These are phyloP conservation scores for Bremia lactucae DNA, from an alignment of 352 stramenopile species.

Conservation along the genomic window DNA sequence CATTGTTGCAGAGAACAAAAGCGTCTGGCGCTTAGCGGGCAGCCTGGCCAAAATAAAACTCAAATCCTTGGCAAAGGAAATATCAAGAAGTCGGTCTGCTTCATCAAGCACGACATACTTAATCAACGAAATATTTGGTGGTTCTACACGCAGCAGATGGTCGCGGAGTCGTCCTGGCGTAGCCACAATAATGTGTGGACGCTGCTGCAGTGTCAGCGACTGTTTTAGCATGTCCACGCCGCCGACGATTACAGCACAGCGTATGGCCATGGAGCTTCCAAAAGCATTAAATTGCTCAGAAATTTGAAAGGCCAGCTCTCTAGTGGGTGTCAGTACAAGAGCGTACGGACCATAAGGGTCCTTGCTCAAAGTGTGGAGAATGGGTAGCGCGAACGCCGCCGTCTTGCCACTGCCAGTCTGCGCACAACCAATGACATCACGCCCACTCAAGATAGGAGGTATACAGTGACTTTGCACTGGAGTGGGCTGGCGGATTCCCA, in stretches of 20 bases:
- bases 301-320: constrained; percentile 98
- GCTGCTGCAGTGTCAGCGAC: constrained; percentile 73
- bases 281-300: constrained; percentile 95
- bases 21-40: constrained; percentile 83
- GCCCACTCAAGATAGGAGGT: constrained; percentile 78
- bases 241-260: constrained; percentile 90
- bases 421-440: constrained; percentile 88
- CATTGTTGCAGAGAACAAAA: constrained; percentile 97
- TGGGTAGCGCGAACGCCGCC: constrained; percentile 95
- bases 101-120: constrained; percentile 97
- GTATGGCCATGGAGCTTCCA: constrained; percentile 84
- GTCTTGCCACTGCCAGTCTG: constrained; percentile 97
- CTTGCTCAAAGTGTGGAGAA: constrained; percentile 91
- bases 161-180: constrained; percentile 93
- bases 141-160: constrained; percentile 85
- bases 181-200: constrained; percentile 95
- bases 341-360: constrained; percentile 93
- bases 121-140: constrained; percentile 84
- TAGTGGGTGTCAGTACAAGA: constrained; percentile 93
- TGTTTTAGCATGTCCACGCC: constrained; percentile 93
- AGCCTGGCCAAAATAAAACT: constrained; percentile 78
- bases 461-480: constrained; percentile 88
- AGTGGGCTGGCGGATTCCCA: constrained; percentile 83
- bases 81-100: constrained; percentile 90
- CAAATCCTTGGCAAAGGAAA: constrained; percentile 83